Conservation (phyloP, 441 rosid species). For the Bruguiera hainesii region DNA sequence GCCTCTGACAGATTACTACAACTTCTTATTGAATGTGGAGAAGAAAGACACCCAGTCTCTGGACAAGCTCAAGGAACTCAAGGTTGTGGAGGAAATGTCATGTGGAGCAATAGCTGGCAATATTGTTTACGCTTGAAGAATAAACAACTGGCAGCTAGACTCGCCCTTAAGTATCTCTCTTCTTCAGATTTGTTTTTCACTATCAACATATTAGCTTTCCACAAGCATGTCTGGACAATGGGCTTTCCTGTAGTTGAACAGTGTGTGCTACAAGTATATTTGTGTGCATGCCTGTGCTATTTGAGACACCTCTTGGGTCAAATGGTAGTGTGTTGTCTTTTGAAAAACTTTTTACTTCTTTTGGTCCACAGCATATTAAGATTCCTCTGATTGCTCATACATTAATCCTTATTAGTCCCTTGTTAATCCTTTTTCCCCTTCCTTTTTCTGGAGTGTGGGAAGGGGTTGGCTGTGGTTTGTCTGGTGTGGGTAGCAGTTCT, state of each 20-base stretch:
- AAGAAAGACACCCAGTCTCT: conserved; percentile 53
- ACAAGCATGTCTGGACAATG: background rate
- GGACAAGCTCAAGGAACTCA: conserved; percentile 55
- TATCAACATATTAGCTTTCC: conserved; percentile 6
- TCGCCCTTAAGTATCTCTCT: conserved; percentile 78
- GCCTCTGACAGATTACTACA: conserved; percentile 90
- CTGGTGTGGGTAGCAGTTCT: no score
- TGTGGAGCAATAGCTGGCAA: conserved; percentile 93
- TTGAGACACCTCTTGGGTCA: background rate
- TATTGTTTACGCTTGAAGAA: conserved; percentile 97
- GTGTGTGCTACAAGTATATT: background rate
- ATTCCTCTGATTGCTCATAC: no score
- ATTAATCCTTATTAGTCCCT: no score
- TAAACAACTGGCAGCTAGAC: conserved; percentile 84
- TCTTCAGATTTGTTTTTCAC: conserved; percentile 11
- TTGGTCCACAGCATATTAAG: background rate
- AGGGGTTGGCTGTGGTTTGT: no score
- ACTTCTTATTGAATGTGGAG: conserved; percentile 73
- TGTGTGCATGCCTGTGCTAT: background rate
- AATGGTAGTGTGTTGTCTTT: background rate
- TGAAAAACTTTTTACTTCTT: background rate
- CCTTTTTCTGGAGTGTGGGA: no score
- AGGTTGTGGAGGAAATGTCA: conserved; percentile 54
- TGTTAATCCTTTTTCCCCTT: no score
- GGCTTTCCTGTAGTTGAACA: background rate